Percentiles rank a stretch among this genome's conserved stretches.
Conservation (phyloP, 768 basidiomycete species). For the Albatrellus ellisii region DNA sequence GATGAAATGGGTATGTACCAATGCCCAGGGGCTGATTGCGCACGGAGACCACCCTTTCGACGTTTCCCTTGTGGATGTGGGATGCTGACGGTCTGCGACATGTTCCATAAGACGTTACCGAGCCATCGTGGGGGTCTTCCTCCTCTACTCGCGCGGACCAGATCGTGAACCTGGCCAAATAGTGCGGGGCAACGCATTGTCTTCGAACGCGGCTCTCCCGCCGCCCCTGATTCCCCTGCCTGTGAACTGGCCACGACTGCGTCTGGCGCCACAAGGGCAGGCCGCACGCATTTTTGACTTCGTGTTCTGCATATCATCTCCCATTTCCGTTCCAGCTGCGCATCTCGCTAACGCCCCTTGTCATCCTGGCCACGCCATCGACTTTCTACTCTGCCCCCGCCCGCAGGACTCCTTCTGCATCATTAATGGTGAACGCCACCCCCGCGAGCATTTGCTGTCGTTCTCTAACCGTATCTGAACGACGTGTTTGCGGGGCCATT, state of each 20-base stretch:
- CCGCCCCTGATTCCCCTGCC: background rate
- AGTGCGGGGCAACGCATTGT: background rate
- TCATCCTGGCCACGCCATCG: constrained; percentile 3
- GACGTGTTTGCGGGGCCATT: constrained; percentile 26
- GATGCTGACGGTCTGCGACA: background rate
- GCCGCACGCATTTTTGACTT: constrained; percentile 16
- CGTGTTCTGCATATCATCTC: constrained; percentile 11
- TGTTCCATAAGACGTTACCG: constrained; percentile 33
- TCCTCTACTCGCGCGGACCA: constrained; percentile 33
- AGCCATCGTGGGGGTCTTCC: constrained; percentile 33
- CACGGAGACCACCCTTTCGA: too few species aligned
- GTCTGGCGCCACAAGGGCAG: constrained; percentile 34
- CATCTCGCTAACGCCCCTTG: background rate
- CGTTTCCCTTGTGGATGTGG: background rate
- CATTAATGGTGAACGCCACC: constrained; percentile 26
- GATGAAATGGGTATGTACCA: constrained; percentile 30
- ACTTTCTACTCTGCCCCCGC: background rate
- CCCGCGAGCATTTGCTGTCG: background rate
- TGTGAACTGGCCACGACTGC: constrained; percentile 21
- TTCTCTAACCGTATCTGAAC: background rate
- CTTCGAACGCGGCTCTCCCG: background rate
- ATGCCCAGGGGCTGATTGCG: too few species aligned
- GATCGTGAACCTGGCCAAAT: constrained; percentile 30
- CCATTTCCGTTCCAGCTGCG: background rate
- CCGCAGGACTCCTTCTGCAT: constrained; percentile 35